Evolutionary conservation across 2,329 filamentous ascomycete genomes (phyloP), one percentile per base, ranked within the genome.

Genomic region (Sarocladiaceae sp.): DNA sequence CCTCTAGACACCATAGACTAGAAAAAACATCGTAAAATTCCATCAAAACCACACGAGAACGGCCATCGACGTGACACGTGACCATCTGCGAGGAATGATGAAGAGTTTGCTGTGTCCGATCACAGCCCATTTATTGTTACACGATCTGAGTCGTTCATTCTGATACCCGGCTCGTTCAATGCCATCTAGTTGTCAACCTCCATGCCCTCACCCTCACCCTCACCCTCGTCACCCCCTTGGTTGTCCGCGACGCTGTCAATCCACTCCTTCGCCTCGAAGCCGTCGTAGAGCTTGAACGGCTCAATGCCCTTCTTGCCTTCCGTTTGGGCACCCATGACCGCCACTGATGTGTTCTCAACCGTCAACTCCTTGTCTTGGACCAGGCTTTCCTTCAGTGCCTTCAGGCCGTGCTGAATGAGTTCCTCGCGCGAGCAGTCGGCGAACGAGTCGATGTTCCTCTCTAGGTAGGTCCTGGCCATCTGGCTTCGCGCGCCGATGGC

Each of bases 361-460:
- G 91, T 97, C 64, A 98, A 72, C 76, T 97, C 90, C 74, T 94
- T 95, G 69, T 98, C 93, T 77, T 97, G 91, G 47, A 87, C 85
- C 63, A 98, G 72, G 55, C 86, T 95, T 74, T 98, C 93, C 76
- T 95, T 95, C 61, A 98, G 73, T 43, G 93, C 91, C 61, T 80
- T 79, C 60, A 98, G 72, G 24, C 91, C 93, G 70, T 98, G 93
- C 67, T 81, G 82, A 57, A 98, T 83, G 59, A 98, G 72, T 66
- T 95, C 87, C 60, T 96, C 91, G 57, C 87, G 76, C 51, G 75
- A 80, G 61, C 82, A 83, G 52, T 77, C 76, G 57, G 80, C 77
- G 64, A 98, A 97, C 54, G 81, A 71, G 51, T 95, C 90, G 49
- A 96, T 69, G 68, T 96, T 86, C 60, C 88, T 79, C 77, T 98